Percentiles rank a stretch among this genome's conserved stretches.
Conservation (phyloP, 306 rosid species). For the Crotalaria pallida region DNA sequence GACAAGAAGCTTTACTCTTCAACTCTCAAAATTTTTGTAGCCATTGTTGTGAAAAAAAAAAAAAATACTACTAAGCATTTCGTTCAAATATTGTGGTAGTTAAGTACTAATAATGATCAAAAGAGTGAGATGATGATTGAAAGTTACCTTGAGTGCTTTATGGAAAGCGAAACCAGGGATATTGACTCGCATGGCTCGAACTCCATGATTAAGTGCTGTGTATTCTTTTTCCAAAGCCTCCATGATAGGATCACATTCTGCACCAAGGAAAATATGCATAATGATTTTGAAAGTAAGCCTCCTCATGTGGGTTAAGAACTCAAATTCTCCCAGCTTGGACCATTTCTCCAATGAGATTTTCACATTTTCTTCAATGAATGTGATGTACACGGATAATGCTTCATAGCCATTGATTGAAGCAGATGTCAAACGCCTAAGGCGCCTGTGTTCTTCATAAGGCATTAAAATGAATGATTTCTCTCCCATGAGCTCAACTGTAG, state of each 20-base stretch:
- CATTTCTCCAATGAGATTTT: conserved; percentile 59
- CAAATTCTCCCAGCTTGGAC: conserved; percentile 57
- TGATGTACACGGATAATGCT: conserved; percentile 52
- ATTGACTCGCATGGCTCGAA: conserved; percentile 80
- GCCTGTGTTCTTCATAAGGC: conserved; percentile 67
- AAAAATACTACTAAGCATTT: too few species aligned
- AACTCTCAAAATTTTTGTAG: neutral
- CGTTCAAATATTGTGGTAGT: neutral
- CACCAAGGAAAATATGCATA: conserved; percentile 75
- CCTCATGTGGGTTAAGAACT: conserved; percentile 61
- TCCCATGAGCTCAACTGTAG: conserved; percentile 71
- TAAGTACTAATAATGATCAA: neutral
- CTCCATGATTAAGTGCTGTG: conserved; percentile 65
- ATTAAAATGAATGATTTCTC: conserved; percentile 65
- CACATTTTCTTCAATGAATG: conserved; percentile 54
- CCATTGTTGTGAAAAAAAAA: neutral
- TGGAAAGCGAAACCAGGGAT: conserved; percentile 87
- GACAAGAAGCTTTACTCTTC: neutral
- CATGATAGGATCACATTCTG: conserved; percentile 57
- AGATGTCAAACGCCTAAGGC: conserved; percentile 72
- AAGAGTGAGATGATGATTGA: neutral
- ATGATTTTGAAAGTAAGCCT: conserved; percentile 76
- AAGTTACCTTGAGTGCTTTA: conserved; percentile 63
- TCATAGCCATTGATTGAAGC: conserved; percentile 83
- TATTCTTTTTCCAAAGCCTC: conserved; percentile 76